These are phyloP conservation scores for Blastocystis sp. DNA, from an alignment of 352 stramenopile species.

Conservation along the genomic window DNA sequence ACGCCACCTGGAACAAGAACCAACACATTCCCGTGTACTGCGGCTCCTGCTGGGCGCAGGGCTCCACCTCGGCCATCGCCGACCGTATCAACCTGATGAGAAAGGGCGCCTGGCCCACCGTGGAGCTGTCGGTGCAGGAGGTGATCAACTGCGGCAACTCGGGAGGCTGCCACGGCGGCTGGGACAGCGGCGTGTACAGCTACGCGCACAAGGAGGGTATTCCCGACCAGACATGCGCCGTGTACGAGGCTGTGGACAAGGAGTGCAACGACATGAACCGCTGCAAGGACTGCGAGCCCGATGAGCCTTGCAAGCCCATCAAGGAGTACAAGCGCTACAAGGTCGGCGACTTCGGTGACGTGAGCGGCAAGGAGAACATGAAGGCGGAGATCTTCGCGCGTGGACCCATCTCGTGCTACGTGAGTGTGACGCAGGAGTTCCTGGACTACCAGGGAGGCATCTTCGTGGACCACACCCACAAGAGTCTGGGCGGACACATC, in stretches of 20 bases:
- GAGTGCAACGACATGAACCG: conserved; percentile 69
- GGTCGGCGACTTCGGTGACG: conserved; percentile 75
- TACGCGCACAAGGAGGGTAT: conserved; percentile 76
- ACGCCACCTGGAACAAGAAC: conserved; percentile 92
- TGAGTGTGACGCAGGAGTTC: conserved; percentile 75
- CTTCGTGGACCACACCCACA: conserved; percentile 72
- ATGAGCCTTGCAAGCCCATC: conserved; percentile 67
- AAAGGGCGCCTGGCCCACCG: conserved; percentile 73
- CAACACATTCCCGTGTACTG: conserved; percentile 90
- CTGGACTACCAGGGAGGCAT: conserved; percentile 70
- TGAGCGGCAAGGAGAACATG: conserved; percentile 74
- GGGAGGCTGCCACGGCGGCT: conserved; percentile 67
- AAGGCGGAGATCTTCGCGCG: conserved; percentile 81
- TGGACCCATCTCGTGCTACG: conserved; percentile 74
- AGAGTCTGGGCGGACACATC: conserved; percentile 74
- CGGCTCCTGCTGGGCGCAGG: conserved; percentile 79
- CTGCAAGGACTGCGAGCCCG: conserved; percentile 62
- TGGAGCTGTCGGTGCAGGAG: conserved; percentile 72
- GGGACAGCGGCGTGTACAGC: conserved; percentile 78
- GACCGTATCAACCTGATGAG: conserved; percentile 79
- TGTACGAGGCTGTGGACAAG: conserved; percentile 75
- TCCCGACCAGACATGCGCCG: conserved; percentile 79
- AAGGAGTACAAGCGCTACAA: conserved; percentile 77
- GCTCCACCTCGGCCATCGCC: conserved; percentile 73
- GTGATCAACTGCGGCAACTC: conserved; percentile 72